These are phyloP conservation scores for Sordariomycetes sp. DNA, from an alignment of 2,329 filamentous ascomycete genomes.

Conservation along the genomic window DNA sequence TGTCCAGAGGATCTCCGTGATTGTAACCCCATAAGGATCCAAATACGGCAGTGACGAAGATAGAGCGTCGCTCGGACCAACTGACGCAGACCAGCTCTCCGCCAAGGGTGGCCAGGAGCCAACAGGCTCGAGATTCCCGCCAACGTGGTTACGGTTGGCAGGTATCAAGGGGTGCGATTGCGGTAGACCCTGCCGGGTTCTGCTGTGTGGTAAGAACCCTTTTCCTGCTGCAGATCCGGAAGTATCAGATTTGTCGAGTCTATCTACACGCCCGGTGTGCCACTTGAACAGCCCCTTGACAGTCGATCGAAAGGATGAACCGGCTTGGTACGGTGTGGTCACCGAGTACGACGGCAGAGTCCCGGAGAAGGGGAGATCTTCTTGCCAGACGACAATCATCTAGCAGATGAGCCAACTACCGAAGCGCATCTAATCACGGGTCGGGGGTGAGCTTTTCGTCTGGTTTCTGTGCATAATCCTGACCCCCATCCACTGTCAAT, in stretches of 20 bases:
- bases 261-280: neutral
- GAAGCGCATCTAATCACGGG: neutral
- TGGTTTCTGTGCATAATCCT: neutral
- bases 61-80: neutral
- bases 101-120: neutral
- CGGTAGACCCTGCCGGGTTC: neutral
- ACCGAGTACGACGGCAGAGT: neutral
- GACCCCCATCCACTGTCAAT: neutral
- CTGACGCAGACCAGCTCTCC: neutral
- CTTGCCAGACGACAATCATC: neutral
- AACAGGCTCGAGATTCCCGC: neutral
- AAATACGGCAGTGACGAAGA: neutral
- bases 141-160: slow-evolving; percentile 1
- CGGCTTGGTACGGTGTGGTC: neutral
- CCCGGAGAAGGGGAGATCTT: neutral
- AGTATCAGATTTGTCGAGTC: neutral
- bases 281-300: neutral
- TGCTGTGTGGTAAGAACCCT: neutral
- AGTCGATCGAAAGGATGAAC: neutral
- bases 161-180: neutral
- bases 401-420: slow-evolving; percentile 4
- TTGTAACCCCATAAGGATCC: neutral
- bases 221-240: neutral
- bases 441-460: neutral
- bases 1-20: neutral